phyloP scores from a whole-genome alignment of 164 flowering plant species.

The Platanus orientalis region DNA sequence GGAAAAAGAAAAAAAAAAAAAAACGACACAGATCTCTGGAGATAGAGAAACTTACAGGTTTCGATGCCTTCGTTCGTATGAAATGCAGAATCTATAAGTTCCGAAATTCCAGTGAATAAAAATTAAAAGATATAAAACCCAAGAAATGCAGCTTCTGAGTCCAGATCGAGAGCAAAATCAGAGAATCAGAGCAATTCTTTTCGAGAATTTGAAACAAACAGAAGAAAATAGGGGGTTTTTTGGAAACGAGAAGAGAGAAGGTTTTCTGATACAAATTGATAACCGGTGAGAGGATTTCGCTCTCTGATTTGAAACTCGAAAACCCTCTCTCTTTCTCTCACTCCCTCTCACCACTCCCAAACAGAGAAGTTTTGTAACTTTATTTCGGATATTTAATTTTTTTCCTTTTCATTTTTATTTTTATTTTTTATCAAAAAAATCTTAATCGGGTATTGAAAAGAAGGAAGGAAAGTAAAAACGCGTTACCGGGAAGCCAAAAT shows the following conservation, averaged over 20 bases:
- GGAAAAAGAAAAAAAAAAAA: too few relatives aligned
- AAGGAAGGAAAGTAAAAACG: too few relatives aligned
- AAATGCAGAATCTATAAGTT: background rate
- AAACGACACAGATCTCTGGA: background rate
- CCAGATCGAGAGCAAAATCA: constrained; percentile 9
- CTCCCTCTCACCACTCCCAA: too few relatives aligned
- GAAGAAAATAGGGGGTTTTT: background rate
- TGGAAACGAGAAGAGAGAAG: background rate
- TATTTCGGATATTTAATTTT: too few relatives aligned
- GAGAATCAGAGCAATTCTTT: background rate
- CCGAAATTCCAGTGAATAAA: background rate
- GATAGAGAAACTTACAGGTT: constrained; percentile 8
- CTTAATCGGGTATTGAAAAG: too few relatives aligned
- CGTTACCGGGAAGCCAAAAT: too few relatives aligned
- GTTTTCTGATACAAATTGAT: background rate
- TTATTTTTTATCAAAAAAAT: too few relatives aligned
- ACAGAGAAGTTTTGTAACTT: too few relatives aligned
- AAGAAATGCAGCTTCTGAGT: background rate
- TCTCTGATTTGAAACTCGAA: constrained; percentile 5
- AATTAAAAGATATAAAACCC: constrained; percentile 5
- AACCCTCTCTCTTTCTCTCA: too few relatives aligned
- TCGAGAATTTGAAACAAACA: background rate
- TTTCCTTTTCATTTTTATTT: too few relatives aligned
- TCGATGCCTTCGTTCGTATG: background rate
- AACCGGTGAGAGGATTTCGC: constrained; percentile 8